Evolutionary conservation across 305 asterid genomes (phyloP), one percentile per base, ranked within the genome.

Genomic region (Fraxinus sp.): DNA sequence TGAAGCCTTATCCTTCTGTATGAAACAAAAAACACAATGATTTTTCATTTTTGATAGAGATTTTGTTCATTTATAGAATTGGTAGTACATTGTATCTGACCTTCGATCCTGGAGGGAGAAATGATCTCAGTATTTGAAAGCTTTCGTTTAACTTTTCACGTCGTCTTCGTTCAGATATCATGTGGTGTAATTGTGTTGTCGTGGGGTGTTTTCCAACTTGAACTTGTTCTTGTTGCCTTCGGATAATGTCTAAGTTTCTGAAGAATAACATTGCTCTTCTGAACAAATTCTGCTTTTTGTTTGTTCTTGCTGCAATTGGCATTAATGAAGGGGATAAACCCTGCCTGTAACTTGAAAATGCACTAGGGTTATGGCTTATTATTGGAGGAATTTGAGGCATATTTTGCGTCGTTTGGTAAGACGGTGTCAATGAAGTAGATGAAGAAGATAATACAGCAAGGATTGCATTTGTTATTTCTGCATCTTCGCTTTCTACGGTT

Each of bases 1-100:
- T 0, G 98, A 92, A 43, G 96, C 92, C 89, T 92, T 95, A 46
- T 93, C 97, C 88, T 93, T 95, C 98, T 95, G 86, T 66, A 80
- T 2, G 76, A 68, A 18, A 24, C 39, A 0, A 62, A 9, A 28
- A 75, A 10, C 2, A 26, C 28, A 10, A 46, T 28, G 36, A 28
- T 24, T 24, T 1, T 10, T 1, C 20, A 68, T 10, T 28, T 26
- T 68, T 26, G 75, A 10, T 3, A 62, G 71, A 62, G 32, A 20
- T 16, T 55, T 55, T n/a, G 9, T 55, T n/a, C 10, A n/a, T 55
- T 55, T 55, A 49, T 55, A 55, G 22, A 55, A n/a, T 33, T 13
- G 77, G 3, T 14, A 49, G 59, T 49, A 14, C 7, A 77, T 28
- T 24, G 33, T 30, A 33, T 5, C 39, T 32, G 87, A 93, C 98